Evolutionary conservation across 805 yeast genomes (phyloP), one percentile per base, ranked within the genome.

Genomic region (Candida xyloterini): DNA sequence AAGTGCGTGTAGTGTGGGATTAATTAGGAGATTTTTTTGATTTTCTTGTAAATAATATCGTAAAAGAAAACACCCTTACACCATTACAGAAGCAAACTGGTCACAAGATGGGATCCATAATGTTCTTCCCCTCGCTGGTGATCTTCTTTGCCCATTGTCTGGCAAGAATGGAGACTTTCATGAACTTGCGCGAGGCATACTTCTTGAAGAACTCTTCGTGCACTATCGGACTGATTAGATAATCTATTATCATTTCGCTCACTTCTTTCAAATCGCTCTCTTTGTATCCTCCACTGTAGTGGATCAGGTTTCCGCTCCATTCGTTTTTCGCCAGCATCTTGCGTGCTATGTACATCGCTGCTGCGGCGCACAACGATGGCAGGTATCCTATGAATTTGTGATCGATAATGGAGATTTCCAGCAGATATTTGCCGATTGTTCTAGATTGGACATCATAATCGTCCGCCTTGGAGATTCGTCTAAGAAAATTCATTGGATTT

Each of bases 141-240:
- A 74, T 65, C 53, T 78, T 74, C 57, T 81, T 78, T 16, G 90
- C 93, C 93, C 93, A 84, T 59, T 83, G 84, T 59, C 91, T 75
- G 47, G 93, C 82, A 42, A 83, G 70, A 14, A 84, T 76, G 42
- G 88, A 79, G 20, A 89, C 93, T 63, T 87, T 86, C 83, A 93
- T 78, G 59, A 82, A 89, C 60, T 85, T 83, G 59, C 88, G 79
- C 23, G 93, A 78, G 33, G 95, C 91, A 60, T 93, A 93, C 66
- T 93, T 93, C 59, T 84, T 86, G 70, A 88, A 89, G 57, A 91
- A 88, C 60, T 88, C 96, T 57, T 87, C 95, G 65, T 90, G 95
- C 43, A 79, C 81, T 37, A 89, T 85, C 9, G 95, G 95, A 32
- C 82, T 74, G 30, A 80, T 77, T 48, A 84, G 63, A 60, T 86